These are phyloP conservation scores for Eleusine indica DNA, from an alignment of 176 grass and related monocot species.

Conservation along the genomic window DNA sequence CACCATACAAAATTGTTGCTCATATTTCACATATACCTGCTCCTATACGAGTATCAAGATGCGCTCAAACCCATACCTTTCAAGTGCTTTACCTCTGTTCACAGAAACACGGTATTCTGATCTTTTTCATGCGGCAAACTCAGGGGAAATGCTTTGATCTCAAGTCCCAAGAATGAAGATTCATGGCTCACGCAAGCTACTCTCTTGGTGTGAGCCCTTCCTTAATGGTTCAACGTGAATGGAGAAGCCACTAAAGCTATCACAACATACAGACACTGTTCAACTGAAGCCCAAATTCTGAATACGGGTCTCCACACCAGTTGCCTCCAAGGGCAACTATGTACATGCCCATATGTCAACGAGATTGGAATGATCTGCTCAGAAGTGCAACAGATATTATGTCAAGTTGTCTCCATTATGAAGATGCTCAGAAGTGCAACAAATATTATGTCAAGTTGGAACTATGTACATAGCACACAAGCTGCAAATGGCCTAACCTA, in stretches of 20 bases:
- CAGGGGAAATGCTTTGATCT: not conserved
- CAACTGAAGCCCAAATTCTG: not conserved
- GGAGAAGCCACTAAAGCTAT: not conserved
- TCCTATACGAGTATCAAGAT: not conserved
- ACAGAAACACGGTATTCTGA: not conserved
- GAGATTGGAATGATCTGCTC: slow-evolving; percentile 37
- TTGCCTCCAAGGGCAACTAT: slow-evolving; percentile 26
- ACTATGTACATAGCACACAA: not conserved
- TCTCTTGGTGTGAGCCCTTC: not conserved
- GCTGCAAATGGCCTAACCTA: not conserved
- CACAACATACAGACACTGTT: not conserved
- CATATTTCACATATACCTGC: slow-evolving; percentile 37
- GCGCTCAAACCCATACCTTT: not conserved
- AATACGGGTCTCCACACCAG: not conserved
- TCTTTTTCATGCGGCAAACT: slow-evolving; percentile 7
- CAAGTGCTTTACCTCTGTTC: not conserved
- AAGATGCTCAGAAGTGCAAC: slow-evolving; percentile 33
- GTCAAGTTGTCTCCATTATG: not conserved
- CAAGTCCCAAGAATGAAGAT: not conserved
- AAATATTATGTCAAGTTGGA: slow-evolving; percentile 18
- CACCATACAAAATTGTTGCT: slow-evolving; percentile 26
- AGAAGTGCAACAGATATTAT: slow-evolving; percentile 18
- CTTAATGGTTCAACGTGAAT: slow-evolving; percentile 14
- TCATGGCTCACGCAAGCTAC: not conserved
- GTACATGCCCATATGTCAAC: slow-evolving; percentile 10